Conservation (phyloP, 768 basidiomycete genomes). For the Lentinula aciculospora region DNA sequence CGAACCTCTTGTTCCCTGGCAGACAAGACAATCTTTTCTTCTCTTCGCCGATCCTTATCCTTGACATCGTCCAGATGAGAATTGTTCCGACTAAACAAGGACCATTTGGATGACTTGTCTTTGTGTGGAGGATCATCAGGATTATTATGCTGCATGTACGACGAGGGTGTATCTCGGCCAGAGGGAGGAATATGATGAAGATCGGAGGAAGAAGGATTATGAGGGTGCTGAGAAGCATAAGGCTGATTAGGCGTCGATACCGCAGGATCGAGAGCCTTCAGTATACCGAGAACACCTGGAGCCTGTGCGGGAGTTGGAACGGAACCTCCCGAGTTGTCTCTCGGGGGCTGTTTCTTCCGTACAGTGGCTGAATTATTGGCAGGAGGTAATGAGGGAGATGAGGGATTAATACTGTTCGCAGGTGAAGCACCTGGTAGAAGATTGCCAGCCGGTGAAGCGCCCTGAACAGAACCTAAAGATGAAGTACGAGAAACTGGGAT, state of each 20-base stretch:
- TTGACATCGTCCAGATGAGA: slow-evolving; percentile 25
- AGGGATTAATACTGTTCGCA: slow-evolving; percentile 22
- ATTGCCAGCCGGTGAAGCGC: not conserved
- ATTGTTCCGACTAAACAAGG: slow-evolving; percentile 31
- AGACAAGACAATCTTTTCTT: slow-evolving; percentile 17
- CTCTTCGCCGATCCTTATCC: slow-evolving; percentile 14
- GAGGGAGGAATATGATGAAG: slow-evolving; percentile 16
- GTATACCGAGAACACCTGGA: slow-evolving; percentile 46
- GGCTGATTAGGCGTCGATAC: slow-evolving; percentile 16
- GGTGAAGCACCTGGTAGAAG: slow-evolving; percentile 36
- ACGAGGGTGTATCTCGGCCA: slow-evolving; percentile 1
- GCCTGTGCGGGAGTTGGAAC: slow-evolving; percentile 27
- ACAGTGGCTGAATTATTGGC: slow-evolving; percentile 10
- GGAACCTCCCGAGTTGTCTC: slow-evolving; percentile 38
- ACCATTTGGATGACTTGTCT: slow-evolving; percentile 19
- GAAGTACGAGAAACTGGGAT: slow-evolving; percentile 42
- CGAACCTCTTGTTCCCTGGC: slow-evolving; percentile 27
- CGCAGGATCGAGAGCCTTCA: slow-evolving; percentile 58
- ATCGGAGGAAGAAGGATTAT: slow-evolving; percentile 23
- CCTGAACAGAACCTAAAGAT: slow-evolving; percentile 38
- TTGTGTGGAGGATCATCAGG: slow-evolving; percentile 1
- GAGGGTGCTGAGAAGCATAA: slow-evolving; percentile 17
- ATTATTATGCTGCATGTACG: not conserved
- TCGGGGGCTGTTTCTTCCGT: slow-evolving; percentile 22
- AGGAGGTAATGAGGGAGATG: slow-evolving; percentile 1